Evolutionary conservation across 176 grass and related monocot species (phyloP).

Genomic region (Ampelocalamus luodianensis): DNA sequence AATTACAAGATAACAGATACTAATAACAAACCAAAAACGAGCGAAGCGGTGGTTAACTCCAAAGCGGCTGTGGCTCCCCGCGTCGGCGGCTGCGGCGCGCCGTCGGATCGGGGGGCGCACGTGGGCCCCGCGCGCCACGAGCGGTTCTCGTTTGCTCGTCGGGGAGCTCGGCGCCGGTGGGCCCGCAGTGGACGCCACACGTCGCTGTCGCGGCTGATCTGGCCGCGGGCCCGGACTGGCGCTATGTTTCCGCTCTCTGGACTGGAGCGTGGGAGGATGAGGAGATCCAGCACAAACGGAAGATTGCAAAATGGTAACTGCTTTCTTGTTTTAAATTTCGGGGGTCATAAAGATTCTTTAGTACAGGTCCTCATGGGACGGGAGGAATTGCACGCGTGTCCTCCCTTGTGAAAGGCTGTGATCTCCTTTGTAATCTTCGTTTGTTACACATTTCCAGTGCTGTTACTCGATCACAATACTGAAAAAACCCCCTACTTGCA

Average conservation of each 20-base stretch:
- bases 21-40: not conserved
- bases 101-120: not conserved
- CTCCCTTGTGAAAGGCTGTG: not conserved
- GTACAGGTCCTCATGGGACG: not conserved
- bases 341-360: conserved; percentile 16
- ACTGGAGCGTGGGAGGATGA: no score
- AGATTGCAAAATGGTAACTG: conserved; percentile 41
- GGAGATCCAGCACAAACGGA: not conserved
- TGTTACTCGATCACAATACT: no score
- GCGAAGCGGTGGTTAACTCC: not conserved
- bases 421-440: not conserved
- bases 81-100: conserved; percentile 28
- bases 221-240: no score
- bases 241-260: no score
- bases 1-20: conserved; percentile 3
- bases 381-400: not conserved
- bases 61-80: conserved; percentile 60
- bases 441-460: no score
- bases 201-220: no score
- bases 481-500: not conserved
- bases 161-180: no score
- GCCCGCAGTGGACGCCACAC: no score
- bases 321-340: conserved; percentile 10
- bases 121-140: conserved; percentile 36
- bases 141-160: no score